Evolutionary conservation across 768 basidiomycete genomes (phyloP).

Genomic region (Cytidiella melzeri): DNA sequence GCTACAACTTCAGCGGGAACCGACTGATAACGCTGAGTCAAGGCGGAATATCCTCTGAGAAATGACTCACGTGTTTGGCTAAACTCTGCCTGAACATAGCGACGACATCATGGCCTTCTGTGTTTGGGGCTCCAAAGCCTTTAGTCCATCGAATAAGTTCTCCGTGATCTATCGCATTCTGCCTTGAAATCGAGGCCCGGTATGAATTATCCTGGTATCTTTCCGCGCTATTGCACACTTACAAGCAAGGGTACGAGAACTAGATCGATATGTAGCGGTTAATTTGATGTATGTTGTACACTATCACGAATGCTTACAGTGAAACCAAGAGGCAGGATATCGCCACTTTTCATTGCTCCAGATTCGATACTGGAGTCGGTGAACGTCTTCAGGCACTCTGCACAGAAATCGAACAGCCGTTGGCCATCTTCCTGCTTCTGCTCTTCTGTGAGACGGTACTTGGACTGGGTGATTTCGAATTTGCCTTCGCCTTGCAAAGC

Average conservation of each 20-base stretch:
- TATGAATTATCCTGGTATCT: background rate
- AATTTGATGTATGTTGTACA: background rate
- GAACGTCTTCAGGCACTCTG: slow-evolving; percentile 86
- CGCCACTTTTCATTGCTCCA: slow-evolving; percentile 45
- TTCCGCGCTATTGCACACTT: slow-evolving; percentile 30
- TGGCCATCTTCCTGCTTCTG: slow-evolving; percentile 98
- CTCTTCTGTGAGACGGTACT: slow-evolving; percentile 94
- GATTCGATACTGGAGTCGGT: slow-evolving; percentile 64
- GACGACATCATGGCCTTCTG: slow-evolving; percentile 89
- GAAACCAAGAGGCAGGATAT: slow-evolving; percentile 80
- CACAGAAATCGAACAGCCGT: slow-evolving; percentile 95
- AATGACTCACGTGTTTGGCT: slow-evolving; percentile 56
- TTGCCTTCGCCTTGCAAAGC: slow-evolving; percentile 88
- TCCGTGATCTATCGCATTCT: slow-evolving; percentile 90
- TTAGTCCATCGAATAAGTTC: slow-evolving; percentile 99
- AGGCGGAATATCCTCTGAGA: slow-evolving; percentile 1
- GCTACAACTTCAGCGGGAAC: slow-evolving; percentile 82
- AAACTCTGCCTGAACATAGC: slow-evolving; percentile 88
- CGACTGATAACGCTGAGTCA: slow-evolving; percentile 38
- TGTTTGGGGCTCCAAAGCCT: slow-evolving; percentile 88
- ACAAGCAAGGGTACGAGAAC: slow-evolving; percentile 97
- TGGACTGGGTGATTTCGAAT: slow-evolving; percentile 96
- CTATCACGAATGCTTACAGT: slow-evolving; percentile 54
- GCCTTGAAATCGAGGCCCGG: slow-evolving; percentile 39
- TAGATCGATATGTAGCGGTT: background rate